Conservation (phyloP, 208 protist species). For the Phytomonas francai region DNA sequence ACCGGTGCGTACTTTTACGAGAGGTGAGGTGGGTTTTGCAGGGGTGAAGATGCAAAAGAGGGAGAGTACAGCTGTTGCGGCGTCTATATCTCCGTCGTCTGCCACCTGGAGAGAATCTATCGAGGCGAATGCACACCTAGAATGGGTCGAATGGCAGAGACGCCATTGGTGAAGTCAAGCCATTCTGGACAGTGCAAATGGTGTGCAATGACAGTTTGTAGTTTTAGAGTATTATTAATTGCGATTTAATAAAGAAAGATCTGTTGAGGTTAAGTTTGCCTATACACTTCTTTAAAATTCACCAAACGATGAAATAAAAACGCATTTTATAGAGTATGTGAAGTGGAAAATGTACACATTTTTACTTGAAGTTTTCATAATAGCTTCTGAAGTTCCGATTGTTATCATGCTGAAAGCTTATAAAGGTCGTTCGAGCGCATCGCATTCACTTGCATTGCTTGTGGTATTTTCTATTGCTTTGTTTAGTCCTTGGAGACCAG, state of each 20-base stretch:
- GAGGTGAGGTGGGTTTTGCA: background rate
- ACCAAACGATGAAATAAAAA: too few species aligned
- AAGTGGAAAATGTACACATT: too few species aligned
- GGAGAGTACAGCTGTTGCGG: background rate
- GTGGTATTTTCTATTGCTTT: too few species aligned
- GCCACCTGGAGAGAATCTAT: background rate
- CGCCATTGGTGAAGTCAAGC: background rate
- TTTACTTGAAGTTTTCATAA: too few species aligned
- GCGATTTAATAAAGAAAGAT: background rate
- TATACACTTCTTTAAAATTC: background rate
- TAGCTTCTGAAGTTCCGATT: too few species aligned
- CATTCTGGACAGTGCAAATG: background rate
- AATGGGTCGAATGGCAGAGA: background rate
- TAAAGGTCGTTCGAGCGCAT: too few species aligned
- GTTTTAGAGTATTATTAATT: background rate
- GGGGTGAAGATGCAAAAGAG: background rate
- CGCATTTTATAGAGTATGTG: too few species aligned
- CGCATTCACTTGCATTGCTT: too few species aligned
- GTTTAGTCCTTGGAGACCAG: too few species aligned
- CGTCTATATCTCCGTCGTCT: background rate
- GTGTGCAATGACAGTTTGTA: background rate
- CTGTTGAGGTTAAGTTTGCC: background rate
- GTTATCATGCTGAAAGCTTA: too few species aligned
- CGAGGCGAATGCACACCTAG: background rate
- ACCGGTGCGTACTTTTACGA: background rate